Conservation (phyloP, 2,329 filamentous ascomycete genomes). For the Cercospora citrullina region DNA sequence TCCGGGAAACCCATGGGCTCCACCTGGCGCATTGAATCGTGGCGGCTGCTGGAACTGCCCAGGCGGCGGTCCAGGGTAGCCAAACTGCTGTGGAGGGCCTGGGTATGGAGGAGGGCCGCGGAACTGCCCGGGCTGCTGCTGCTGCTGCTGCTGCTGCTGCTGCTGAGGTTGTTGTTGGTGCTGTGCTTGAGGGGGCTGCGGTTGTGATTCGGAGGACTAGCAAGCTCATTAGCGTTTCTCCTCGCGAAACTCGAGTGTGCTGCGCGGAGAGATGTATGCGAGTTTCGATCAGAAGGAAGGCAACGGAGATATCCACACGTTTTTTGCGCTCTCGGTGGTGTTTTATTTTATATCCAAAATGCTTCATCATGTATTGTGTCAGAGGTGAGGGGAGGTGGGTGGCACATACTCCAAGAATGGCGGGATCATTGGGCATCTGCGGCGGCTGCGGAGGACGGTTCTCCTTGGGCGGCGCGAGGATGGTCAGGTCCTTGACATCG, state of each 20-base stretch:
- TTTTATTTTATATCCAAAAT: constrained; percentile 93
- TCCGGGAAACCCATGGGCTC: constrained; percentile 48
- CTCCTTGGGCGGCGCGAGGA: constrained; percentile 72
- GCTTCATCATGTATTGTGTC: constrained; percentile 73
- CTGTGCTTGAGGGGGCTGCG: constrained; percentile 19
- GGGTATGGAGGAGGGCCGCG: constrained; percentile 42
- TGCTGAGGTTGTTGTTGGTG: constrained; percentile 39
- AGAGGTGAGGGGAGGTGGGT: constrained; percentile 20
- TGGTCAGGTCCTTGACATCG: constrained; percentile 96
- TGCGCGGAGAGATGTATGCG: constrained; percentile 1
- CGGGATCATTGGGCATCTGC: constrained; percentile 87
- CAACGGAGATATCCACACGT: constrained; percentile 93
- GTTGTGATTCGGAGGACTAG: constrained; percentile 18
- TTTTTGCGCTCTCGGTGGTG: constrained; percentile 91
- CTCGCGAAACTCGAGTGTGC: constrained; percentile 10
- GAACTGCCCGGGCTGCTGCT: constrained; percentile 41
- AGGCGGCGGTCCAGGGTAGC: constrained; percentile 42
- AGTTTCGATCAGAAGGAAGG: constrained; percentile 88
- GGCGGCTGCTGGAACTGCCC: constrained; percentile 48
- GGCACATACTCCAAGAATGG: constrained; percentile 90
- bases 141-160: constrained; percentile 43
- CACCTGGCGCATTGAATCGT: constrained; percentile 48
- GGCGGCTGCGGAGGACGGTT: constrained; percentile 60
- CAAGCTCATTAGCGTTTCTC: not conserved
- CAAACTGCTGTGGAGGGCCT: constrained; percentile 36